phyloP scores from a whole-genome alignment of 371 early-diverging fungal species.

The Mortierella sp. region DNA sequence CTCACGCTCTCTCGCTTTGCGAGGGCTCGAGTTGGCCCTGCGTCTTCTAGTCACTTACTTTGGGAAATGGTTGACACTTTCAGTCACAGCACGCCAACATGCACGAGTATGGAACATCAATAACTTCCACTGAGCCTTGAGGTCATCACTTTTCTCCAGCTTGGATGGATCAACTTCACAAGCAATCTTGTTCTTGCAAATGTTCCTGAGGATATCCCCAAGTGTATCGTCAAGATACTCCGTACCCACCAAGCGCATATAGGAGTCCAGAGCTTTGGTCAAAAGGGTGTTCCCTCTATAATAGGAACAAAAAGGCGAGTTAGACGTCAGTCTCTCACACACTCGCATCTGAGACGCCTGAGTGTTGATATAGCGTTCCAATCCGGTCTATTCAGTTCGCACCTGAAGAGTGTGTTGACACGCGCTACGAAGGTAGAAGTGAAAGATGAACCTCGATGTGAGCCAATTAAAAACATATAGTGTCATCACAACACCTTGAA shows the following conservation, averaged over 20 bases:
- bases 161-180: constrained; percentile 74
- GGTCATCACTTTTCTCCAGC: constrained; percentile 49
- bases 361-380: neutral
- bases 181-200: constrained; percentile 63
- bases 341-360: too few species aligned
- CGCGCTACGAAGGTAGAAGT: constrained; percentile 12
- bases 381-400: neutral
- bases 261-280: constrained; percentile 83
- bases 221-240: constrained; percentile 78
- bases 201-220: constrained; percentile 67
- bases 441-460: too few species aligned
- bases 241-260: constrained; percentile 82
- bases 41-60: constrained; percentile 34
- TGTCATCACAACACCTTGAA: too few species aligned
- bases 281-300: constrained; percentile 80
- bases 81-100: constrained; percentile 61
- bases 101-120: constrained; percentile 54
- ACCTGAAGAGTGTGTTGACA: constrained; percentile 49
- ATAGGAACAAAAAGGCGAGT: neutral
- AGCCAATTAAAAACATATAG: too few species aligned
- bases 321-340: neutral
- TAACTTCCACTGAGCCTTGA: constrained; percentile 59
- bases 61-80: constrained; percentile 55
- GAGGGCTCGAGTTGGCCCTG: too few species aligned
- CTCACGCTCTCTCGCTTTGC: too few species aligned